phyloP scores from a whole-genome alignment of 176 grass and related monocot species.

The Guadua angustifolia region DNA sequence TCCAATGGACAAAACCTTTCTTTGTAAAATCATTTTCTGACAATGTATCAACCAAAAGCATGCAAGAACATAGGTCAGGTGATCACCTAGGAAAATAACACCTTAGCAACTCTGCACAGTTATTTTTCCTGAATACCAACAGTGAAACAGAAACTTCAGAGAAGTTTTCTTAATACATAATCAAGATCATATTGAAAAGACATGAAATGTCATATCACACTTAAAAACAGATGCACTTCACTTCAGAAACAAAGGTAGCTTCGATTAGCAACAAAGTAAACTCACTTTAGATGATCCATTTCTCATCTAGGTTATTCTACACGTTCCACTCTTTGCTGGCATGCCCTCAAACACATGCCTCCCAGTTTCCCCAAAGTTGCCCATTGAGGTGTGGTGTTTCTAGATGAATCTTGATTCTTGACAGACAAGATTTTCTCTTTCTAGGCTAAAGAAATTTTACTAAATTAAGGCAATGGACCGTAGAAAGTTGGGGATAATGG shows the following conservation, averaged over 20 bases:
- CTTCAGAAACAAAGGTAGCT: conserved; percentile 39
- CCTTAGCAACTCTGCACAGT: conserved; percentile 13
- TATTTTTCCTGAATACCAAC: conserved; percentile 3
- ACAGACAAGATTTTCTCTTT: background rate
- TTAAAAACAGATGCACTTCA: background rate
- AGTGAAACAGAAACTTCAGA: conserved; percentile 3
- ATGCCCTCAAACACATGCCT: background rate
- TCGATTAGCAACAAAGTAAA: conserved; percentile 48
- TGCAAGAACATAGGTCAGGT: background rate
- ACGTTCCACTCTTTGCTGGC: conserved; percentile 13
- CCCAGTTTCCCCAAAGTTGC: conserved; percentile 3
- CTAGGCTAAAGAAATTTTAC: background rate
- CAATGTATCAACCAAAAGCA: conserved; percentile 19
- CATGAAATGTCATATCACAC: conserved; percentile 9
- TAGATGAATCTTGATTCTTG: conserved; percentile 34
- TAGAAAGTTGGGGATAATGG: background rate
- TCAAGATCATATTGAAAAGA: conserved; percentile 18
- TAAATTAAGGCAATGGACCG: background rate
- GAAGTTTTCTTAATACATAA: conserved; percentile 34
- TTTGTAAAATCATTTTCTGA: background rate
- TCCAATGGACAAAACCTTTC: conserved; percentile 22
- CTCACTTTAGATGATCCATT: background rate
- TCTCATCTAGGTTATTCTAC: background rate
- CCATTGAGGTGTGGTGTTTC: conserved; percentile 15
- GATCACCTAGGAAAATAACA: conserved; percentile 32